phyloP scores from a whole-genome alignment of 2,329 filamentous ascomycete species.

The Leptographium galeiforme region DNA sequence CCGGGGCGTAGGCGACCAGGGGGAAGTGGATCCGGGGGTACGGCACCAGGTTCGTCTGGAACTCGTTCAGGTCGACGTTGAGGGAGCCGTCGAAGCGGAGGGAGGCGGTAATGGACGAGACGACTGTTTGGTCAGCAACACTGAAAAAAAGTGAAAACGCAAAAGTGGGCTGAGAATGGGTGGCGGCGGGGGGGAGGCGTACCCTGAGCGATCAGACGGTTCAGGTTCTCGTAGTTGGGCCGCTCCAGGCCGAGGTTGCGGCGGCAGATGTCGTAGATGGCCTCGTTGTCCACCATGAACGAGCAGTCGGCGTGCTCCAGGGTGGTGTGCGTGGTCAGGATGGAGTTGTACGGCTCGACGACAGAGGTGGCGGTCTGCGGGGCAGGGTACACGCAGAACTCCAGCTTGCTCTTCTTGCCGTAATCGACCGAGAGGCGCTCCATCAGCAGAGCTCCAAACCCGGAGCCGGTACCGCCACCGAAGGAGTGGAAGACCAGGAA shows the following conservation, averaged over 20 bases:
- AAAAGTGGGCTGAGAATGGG: background rate
- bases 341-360: conserved; percentile 99
- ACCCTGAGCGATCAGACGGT: conserved; percentile 96
- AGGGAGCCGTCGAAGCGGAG: conserved; percentile 97
- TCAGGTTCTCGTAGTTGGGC: conserved; percentile 96
- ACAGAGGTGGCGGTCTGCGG: conserved; percentile 95
- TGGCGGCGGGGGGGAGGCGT: conserved; percentile 16
- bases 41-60: conserved; percentile 99
- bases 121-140: conserved; percentile 42
- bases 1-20: conserved; percentile 87
- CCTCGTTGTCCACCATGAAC: conserved; percentile 99
- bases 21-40: conserved; percentile 99
- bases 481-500: conserved; percentile 99
- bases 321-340: conserved; percentile 96
- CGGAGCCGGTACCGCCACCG: conserved; percentile 95
- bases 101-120: conserved; percentile 95
- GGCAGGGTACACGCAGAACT: conserved; percentile 98
- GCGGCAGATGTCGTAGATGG: conserved; percentile 98
- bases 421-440: conserved; percentile 98
- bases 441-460: conserved; percentile 96
- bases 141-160: conserved; percentile 8
- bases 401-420: conserved; percentile 99
- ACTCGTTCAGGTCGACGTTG: conserved; percentile 99
- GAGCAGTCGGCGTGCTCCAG: conserved; percentile 99
- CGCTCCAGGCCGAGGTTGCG: conserved; percentile 95